Evolutionary conservation across 257 asterid genomes (phyloP).

Genomic region (Ocimum tenuiflorum): DNA sequence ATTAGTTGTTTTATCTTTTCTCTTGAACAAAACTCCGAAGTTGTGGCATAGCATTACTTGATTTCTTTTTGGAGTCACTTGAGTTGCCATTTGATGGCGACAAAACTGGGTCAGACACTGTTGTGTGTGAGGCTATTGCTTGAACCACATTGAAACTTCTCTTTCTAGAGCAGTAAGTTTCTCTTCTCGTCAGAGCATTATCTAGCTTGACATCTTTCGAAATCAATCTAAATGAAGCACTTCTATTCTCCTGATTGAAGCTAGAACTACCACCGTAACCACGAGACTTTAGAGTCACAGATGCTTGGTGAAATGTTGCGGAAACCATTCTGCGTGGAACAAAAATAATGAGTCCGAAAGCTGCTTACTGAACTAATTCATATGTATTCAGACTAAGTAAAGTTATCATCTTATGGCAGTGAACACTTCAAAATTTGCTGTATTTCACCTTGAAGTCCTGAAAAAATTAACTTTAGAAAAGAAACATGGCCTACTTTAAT

Average conservation of each 20-base stretch:
- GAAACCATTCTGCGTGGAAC: conserved; percentile 58
- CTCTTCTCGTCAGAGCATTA: conserved; percentile 27
- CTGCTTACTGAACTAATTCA: not conserved
- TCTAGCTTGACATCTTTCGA: conserved; percentile 52
- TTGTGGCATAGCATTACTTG: conserved; percentile 40
- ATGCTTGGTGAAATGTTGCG: conserved; percentile 47
- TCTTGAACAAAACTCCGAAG: not conserved
- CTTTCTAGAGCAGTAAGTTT: conserved; percentile 35
- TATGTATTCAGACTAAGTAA: no score
- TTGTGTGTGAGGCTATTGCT: conserved; percentile 48
- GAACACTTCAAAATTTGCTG: not conserved
- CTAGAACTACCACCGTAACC: conserved; percentile 31
- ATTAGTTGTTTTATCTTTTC: not conserved
- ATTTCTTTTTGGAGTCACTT: conserved; percentile 58
- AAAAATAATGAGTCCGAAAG: conserved; percentile 8
- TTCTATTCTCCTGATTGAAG: conserved; percentile 41
- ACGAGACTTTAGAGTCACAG: conserved; percentile 45
- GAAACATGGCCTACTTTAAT: not conserved
- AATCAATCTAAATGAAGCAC: conserved; percentile 42
- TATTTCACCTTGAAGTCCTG: not conserved
- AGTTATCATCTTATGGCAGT: no score
- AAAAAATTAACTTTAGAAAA: not conserved
- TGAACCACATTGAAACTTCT: conserved; percentile 36
- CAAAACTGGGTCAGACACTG: conserved; percentile 42
- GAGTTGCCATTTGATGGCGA: conserved; percentile 44